Evolutionary conservation across 1,139 yeast genomes (phyloP), one percentile per base, ranked within the genome.

Genomic region (Sugiyamaella castrensis): DNA sequence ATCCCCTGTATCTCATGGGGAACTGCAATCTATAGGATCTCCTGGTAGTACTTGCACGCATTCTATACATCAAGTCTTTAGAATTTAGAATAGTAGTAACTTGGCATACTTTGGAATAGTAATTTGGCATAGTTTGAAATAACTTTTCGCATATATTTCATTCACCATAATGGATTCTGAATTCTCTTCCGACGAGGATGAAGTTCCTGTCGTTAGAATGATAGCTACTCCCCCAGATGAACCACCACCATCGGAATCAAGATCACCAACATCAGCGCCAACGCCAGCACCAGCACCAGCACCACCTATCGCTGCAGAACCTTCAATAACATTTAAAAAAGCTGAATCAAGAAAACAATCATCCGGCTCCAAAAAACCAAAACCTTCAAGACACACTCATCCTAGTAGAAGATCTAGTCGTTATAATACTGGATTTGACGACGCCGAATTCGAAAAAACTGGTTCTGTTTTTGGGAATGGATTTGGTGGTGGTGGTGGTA

Each of bases 151-250:
- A n/a, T n/a, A n/a, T n/a, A n/a, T n/a, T n/a, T n/a, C n/a, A n/a
- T n/a, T n/a, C n/a, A n/a, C 24, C 24, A 19, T 5, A 3, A 19
- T 19, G 24, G 24, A 19, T 19, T 19, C 24, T 19, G 24, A 19
- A 19, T 19, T 19, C 3, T 19, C 38, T 15, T 44, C 48, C 24
- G 57, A 52, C 40, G 57, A 53, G 30, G 53, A 54, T 40, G 57
- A 54, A 37, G 57, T 54, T 27, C 57, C 57, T 4, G 57, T 51
- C 31, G 52, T 54, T 11, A 38, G 32, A 11, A 15, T 44, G 33
- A 34, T 31, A 7, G 37, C 48, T 32, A 13, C 41, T 32, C 27
- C 33, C 19, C 47, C 47, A 9, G 37, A 24, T 13, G 13, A 28
- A 11, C 32, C 11, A 9, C 40, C 40, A 10, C 5, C 2, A 12